phyloP scores from a whole-genome alignment of 257 asterid genomes.

The Lycium ferocissimum region DNA sequence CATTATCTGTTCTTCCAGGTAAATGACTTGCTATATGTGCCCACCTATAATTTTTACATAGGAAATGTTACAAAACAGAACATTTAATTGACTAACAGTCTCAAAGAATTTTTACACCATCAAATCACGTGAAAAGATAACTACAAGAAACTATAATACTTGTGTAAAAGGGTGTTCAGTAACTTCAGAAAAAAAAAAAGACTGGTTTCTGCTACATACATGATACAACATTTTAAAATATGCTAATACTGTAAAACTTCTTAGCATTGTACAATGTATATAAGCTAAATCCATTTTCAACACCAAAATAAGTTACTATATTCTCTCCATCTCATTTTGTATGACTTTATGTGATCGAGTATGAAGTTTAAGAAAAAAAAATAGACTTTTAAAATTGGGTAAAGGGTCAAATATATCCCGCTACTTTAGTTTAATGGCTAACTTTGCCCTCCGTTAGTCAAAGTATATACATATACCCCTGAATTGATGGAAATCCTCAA shows the following conservation, averaged over 20 bases:
- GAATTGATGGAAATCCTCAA: too few species aligned
- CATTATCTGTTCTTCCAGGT: constrained; percentile 94
- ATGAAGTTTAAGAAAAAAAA: too few species aligned
- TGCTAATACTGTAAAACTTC: fast-evolving
- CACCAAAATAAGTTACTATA: neutral
- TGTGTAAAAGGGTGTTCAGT: neutral
- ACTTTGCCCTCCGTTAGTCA: too few species aligned
- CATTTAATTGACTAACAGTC: too few species aligned
- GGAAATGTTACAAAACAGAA: neutral
- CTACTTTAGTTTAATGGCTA: too few species aligned
- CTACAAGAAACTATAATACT: neutral
- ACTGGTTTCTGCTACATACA: neutral
- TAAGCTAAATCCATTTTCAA: neutral
- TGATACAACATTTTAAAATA: neutral
- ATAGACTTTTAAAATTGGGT: too few species aligned
- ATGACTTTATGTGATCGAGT: too few species aligned
- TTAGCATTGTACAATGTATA: neutral
- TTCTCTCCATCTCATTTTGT: too few species aligned
- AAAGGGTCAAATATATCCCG: too few species aligned
- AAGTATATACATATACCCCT: too few species aligned
- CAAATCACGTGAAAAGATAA: neutral
- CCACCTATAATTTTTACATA: constrained; percentile 61
- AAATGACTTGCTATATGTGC: constrained; percentile 96
- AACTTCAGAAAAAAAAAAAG: neutral
- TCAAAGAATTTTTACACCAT: too few species aligned